These are phyloP conservation scores for Aspergillus carlsbadensis DNA, from an alignment of 495 filamentous ascomycete species.

Conservation along the genomic window DNA sequence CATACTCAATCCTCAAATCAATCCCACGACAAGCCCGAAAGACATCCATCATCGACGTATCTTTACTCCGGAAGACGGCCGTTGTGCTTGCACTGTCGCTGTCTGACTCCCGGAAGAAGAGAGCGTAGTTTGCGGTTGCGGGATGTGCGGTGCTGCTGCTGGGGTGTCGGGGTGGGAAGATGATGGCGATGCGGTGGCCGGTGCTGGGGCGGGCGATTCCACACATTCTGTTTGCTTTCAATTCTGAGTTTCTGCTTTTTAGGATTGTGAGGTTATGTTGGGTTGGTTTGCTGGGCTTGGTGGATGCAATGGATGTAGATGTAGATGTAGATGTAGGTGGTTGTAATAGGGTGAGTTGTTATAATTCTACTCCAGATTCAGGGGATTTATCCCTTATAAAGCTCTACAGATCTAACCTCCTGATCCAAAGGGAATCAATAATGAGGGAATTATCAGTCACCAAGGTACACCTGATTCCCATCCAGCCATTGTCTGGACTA, in stretches of 20 bases:
- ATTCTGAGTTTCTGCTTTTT: too few species aligned
- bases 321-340: too few species aligned
- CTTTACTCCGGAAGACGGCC: conserved; percentile 31
- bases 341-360: not conserved
- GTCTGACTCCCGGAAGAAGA: conserved; percentile 34
- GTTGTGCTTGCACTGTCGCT: conserved; percentile 19
- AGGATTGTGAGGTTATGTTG: too few species aligned
- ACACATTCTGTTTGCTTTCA: conserved; percentile 14
- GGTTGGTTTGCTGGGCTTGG: too few species aligned
- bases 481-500: not conserved
- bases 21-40: conserved; percentile 15
- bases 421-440: not conserved
- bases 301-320: too few species aligned
- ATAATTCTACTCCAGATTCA: not conserved
- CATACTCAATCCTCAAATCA: conserved; percentile 40
- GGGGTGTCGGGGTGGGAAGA: conserved; percentile 25
- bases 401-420: too few species aligned
- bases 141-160: conserved; percentile 11
- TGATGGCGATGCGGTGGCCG: conserved; percentile 26
- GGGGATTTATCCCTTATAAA: not conserved
- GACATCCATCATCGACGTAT: conserved; percentile 11
- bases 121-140: conserved; percentile 27
- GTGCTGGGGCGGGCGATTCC: conserved; percentile 14
- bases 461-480: conserved; percentile 6
- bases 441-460: conserved; percentile 14